Base-by-base conservation (phyloP, 371 early-diverging fungal species). In the Mucor indicus region DNA sequence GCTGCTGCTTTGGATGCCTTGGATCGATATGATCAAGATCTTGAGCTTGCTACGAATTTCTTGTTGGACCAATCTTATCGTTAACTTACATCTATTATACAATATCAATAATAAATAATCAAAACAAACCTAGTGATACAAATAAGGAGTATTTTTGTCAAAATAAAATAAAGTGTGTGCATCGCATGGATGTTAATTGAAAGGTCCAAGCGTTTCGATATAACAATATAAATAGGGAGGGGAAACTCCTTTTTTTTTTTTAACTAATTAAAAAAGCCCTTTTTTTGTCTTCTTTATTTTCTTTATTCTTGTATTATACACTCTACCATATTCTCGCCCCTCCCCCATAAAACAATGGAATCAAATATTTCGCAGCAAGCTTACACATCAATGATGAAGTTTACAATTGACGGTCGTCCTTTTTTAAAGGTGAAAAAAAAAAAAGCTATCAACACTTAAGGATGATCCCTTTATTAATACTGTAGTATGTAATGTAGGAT, bases 21-120 rank as follows among this genome's bases (percentile, higher is more conserved):
- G 27, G 83, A 84, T 29, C 65, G 73, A 43, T 84, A 80, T 49
- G 81, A 85, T 44, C 81, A 85, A 58, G 84, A 87, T 44, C 37
- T 86, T 15, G 77, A 79, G 50, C 81, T 79, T 50, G 85, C 87
- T n/a, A 79, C 79, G 44, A 84, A 87, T 62, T 87, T 74, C 52
- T 66, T 87, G 42, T 57, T 85, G 20, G 88, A 86, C 60, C 57
- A 66, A 54, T 40, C 56, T n/a, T 57, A 50, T 46, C 41, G 55
- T 46, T 57, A 48, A 49, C n/a, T 37, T 27, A 27, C 29, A 27
- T 27, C 5, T 27, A 7, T 27, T 27, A 27, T 11, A 5, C 12
- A n/a, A n/a, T n/a, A n/a, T n/a, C n/a, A 31, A 24, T 21, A 36
- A 44, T 36, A 37, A 30, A 40, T 40, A 40, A 39, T 49, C 39